Evolutionary conservation across 2,329 filamentous ascomycete species (phyloP).

Genomic region (Fusarium sulawesiense): DNA sequence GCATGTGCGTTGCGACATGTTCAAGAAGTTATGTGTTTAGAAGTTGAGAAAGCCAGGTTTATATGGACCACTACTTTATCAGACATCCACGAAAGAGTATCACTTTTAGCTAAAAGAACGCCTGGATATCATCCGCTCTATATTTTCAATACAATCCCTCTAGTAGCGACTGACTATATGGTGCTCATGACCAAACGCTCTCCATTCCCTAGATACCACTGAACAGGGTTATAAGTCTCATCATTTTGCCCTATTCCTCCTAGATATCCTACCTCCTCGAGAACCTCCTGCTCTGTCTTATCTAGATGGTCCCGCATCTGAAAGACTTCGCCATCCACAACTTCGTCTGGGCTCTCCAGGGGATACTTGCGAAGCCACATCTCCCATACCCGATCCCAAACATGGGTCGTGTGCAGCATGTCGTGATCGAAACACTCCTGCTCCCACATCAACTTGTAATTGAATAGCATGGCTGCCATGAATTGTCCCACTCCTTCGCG

Average conservation of each 20-base stretch:
- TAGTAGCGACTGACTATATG: neutral
- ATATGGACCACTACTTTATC: neutral
- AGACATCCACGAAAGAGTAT: neutral
- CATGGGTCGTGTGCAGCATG: neutral
- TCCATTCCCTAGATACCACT: neutral
- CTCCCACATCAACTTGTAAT: slow-evolving; percentile 39
- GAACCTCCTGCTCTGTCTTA: slow-evolving; percentile 35
- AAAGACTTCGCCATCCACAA: slow-evolving; percentile 21
- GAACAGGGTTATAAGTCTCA: slow-evolving; percentile 13
- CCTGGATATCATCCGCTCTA: neutral
- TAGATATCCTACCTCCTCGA: slow-evolving; percentile 44
- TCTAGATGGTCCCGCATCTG: slow-evolving; percentile 28
- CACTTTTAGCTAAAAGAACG: neutral
- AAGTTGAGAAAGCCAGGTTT: neutral
- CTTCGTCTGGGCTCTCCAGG: neutral
- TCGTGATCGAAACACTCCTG: slow-evolving; percentile 30
- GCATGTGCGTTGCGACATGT: neutral
- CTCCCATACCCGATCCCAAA: slow-evolving; percentile 46
- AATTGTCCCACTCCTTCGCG: slow-evolving; percentile 33
- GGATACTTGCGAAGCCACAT: slow-evolving; percentile 47
- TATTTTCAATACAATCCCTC: neutral
- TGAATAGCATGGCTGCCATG: slow-evolving; percentile 40
- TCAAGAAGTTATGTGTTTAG: neutral
- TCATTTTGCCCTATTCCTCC: slow-evolving; percentile 41
- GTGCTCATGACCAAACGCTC: neutral